A percentile compares a stretch with the other conserved stretches of the same genome.
phyloP scores from a whole-genome alignment of 2,329 filamentous ascomycete species.

The Trichoderma endophyticum region DNA sequence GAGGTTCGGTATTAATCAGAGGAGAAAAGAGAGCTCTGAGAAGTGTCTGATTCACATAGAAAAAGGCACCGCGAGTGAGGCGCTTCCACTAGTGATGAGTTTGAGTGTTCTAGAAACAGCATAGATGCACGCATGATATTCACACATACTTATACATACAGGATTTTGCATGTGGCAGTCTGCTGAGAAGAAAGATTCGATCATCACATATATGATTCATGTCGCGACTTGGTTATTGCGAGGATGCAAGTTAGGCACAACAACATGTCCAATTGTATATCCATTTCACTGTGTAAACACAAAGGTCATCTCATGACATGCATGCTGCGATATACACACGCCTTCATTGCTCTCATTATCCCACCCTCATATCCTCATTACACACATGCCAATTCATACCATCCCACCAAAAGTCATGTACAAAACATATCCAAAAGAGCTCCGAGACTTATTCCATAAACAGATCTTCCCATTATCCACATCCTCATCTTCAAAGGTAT shows the following conservation, averaged over 20 bases:
- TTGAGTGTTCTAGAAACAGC: background rate
- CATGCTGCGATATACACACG: background rate
- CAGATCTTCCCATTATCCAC: background rate
- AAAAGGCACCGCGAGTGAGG: background rate
- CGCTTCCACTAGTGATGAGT: background rate
- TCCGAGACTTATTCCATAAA: background rate
- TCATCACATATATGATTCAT: background rate
- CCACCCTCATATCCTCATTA: background rate
- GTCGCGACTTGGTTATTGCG: background rate
- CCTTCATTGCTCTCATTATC: background rate
- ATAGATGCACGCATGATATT: accelerated
- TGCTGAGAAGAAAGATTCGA: background rate
- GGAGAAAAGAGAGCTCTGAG: background rate
- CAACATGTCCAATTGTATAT: background rate
- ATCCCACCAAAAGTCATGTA: background rate
- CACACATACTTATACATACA: background rate
- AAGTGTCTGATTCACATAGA: background rate
- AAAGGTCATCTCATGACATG: background rate
- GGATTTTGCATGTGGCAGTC: background rate
- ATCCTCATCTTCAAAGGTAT: background rate
- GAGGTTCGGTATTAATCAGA: background rate
- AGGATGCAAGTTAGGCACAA: background rate
- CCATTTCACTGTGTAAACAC: background rate
- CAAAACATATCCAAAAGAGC: background rate
- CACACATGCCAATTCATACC: background rate